Evolutionary conservation across 257 asterid species (phyloP), one percentile per base, ranked within the genome.

Genomic region (Oldenlandia corymbosa): DNA sequence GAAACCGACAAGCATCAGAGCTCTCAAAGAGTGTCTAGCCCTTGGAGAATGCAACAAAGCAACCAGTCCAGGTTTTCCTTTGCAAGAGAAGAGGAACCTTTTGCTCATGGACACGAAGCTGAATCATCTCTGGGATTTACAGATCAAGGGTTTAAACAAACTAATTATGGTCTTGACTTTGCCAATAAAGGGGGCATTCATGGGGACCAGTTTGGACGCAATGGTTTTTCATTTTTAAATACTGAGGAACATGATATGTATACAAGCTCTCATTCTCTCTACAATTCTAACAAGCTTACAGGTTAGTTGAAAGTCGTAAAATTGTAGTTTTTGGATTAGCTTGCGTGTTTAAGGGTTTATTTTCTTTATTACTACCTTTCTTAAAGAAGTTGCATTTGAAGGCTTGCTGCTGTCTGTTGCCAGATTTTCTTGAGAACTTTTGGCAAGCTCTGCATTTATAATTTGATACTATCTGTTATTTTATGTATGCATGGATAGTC

Each of bases 1-100:
- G 93, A 85, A 60, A 68, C 78, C 65, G 84, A 82, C 72, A 73
- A 65, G 67, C 78, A 42, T 54, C 85, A 79, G 64, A 81, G 79
- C 61, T 71, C 86, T 70, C 76, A 74, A 67, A 83, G 84, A 54
- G 84, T 59, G 43, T 76, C 91, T 20, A 81, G 80, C 68, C 79
- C 94, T 0, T 78, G 83, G 79, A 90, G 85, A 83, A 64, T 57
- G 68, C 91, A 81, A 68, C 84, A 69, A 48, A 81, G 80, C 78
- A 81, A 65, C 71, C 96, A 90, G 60, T 93, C 99, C 28, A 85
- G 96, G 81, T 93, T 93, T 76, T 84, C 96, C 57, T 93, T 90
- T 81, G 99, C 99, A 30, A 80, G 99, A 80, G 99, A 85, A 71
- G 94, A 74, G 71, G 90, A 84, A 26, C 65, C 72, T 53, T 62